A percentile compares a stretch with the other conserved stretches of the same genome.
phyloP scores from a whole-genome alignment of 192 early-diverging fungal genomes.

The Allomyces arbusculus region DNA sequence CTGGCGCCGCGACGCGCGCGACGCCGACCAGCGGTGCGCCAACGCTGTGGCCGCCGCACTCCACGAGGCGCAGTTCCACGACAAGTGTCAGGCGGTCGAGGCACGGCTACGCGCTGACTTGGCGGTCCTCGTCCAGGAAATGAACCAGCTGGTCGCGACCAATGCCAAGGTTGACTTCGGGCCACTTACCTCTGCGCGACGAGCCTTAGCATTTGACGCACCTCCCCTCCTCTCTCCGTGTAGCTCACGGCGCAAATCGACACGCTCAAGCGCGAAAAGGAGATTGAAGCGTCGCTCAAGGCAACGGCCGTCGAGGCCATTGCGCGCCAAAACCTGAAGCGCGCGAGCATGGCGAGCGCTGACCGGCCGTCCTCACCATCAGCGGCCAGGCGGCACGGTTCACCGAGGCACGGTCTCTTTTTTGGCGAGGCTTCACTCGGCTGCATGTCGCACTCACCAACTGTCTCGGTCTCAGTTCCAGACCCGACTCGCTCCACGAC shows the following conservation, averaged over 20 bases:
- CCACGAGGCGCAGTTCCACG: background rate
- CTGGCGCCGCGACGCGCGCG: background rate
- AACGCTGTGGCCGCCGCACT: background rate
- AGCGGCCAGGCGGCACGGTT: too few species aligned
- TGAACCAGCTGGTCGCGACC: conserved; percentile 4
- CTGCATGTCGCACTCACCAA: too few species aligned
- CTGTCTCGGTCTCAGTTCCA: too few species aligned
- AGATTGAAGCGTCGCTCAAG: background rate
- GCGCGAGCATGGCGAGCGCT: too few species aligned
- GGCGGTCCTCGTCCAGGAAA: conserved; percentile 8
- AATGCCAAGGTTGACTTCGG: background rate
- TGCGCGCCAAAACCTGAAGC: too few species aligned
- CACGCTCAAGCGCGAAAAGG: background rate
- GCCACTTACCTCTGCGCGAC: background rate
- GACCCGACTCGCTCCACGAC: too few species aligned
- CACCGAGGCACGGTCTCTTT: too few species aligned
- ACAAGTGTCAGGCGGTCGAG: background rate
- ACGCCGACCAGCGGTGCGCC: background rate
- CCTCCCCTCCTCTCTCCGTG: background rate
- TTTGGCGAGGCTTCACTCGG: too few species aligned
- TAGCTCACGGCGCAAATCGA: background rate
- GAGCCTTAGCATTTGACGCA: too few species aligned
- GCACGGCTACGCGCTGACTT: background rate
- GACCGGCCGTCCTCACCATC: too few species aligned
- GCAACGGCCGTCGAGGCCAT: too few species aligned